These are phyloP conservation scores for Aaosphaeria arxii DNA, from an alignment of 2,329 filamentous ascomycete species.

Conservation along the genomic window DNA sequence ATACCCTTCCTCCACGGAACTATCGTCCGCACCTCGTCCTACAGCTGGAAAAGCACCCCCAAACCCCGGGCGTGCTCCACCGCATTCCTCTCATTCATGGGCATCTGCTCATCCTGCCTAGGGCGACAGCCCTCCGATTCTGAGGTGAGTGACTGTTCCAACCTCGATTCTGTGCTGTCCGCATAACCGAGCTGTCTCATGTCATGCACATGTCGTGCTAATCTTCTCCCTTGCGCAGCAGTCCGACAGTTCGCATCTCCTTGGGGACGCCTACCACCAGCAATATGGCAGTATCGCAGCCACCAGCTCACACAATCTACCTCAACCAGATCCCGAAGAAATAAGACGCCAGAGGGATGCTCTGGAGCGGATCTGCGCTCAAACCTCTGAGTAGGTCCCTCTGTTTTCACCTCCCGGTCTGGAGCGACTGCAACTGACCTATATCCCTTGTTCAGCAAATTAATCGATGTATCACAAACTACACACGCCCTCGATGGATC, in stretches of 20 bases:
- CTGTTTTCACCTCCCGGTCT: not conserved
- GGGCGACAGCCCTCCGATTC: conserved; percentile 42
- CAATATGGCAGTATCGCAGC: conserved; percentile 43
- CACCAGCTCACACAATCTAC: conserved; percentile 28
- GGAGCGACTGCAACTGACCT: not conserved
- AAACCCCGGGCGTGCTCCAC: no score
- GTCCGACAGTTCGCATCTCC: conserved; percentile 46
- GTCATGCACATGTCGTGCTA: conserved; percentile 12
- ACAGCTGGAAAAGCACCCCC: no score
- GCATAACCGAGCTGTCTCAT: conserved; percentile 5
- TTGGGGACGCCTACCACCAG: conserved; percentile 43
- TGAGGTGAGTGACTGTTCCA: conserved; percentile 37
- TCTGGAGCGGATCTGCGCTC: conserved; percentile 48
- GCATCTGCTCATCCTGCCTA: conserved; percentile 48
- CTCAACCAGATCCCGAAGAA: conserved; percentile 49
- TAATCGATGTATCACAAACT: conserved; percentile 49
- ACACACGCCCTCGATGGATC: conserved; percentile 37
- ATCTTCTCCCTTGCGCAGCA: conserved; percentile 35
- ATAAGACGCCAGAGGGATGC: conserved; percentile 47
- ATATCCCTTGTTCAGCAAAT: conserved; percentile 40
- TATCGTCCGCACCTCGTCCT: no score
- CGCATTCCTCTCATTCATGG: conserved; percentile 34
- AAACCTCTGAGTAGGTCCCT: conserved; percentile 45
- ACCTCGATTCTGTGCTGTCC: conserved; percentile 1
- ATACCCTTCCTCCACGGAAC: no score